Evolutionary conservation across 2,329 filamentous ascomycete species (phyloP).

Genomic region (Alternaria ventricosa): DNA sequence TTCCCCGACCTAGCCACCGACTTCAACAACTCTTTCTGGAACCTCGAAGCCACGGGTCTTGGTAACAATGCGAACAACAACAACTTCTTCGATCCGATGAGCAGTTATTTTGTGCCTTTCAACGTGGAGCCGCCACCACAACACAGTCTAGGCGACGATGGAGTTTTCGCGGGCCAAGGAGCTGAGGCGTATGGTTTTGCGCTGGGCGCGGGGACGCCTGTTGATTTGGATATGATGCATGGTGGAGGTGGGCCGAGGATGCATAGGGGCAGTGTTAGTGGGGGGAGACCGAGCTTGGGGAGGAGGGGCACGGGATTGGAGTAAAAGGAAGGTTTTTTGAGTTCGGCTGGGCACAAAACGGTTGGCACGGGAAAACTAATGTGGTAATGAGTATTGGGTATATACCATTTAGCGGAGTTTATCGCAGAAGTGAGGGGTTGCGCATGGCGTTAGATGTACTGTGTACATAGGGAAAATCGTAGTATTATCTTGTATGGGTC

Average conservation of each 20-base stretch:
- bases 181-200: slow-evolving; percentile 19
- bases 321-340: background rate
- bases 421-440: background rate
- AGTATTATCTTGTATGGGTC: too few species aligned
- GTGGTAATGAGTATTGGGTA: background rate
- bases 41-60: slow-evolving; percentile 41
- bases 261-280: slow-evolving; percentile 3
- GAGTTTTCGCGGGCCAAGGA: slow-evolving; percentile 26
- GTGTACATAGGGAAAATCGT: background rate
- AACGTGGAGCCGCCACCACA: slow-evolving; percentile 76
- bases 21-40: slow-evolving; percentile 44
- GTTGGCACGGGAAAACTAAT: background rate
- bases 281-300: background rate
- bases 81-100: slow-evolving; percentile 54
- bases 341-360: background rate
- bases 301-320: slow-evolving; percentile 12
- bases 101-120: slow-evolving; percentile 92
- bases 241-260: background rate
- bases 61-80: slow-evolving; percentile 20
- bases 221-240: slow-evolving; percentile 22
- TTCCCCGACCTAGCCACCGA: slow-evolving; percentile 43
- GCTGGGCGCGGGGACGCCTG: slow-evolving; percentile 14
- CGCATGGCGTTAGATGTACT: background rate
- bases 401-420: background rate
- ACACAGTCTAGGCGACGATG: slow-evolving; percentile 46